Evolutionary conservation across 1,284 basidiomycete species (phyloP), one percentile per base, ranked within the genome.

Genomic region (Rhodotorula sp.): DNA sequence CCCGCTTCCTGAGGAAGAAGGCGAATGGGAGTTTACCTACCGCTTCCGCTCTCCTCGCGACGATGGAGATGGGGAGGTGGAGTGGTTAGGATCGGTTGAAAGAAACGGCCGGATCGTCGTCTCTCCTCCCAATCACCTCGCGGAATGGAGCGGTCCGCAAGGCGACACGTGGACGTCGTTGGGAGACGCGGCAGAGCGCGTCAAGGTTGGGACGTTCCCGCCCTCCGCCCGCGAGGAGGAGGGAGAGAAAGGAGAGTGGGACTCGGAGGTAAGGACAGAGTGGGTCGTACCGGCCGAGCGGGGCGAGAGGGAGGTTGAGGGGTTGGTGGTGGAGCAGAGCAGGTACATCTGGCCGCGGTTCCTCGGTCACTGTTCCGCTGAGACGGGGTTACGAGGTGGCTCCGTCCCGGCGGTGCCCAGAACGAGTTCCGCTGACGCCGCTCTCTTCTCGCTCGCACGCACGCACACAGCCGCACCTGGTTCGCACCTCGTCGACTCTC

Each of bases 1-100:
- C 17, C 47, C 36, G 15, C 34, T 64, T 27, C 22, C 32, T 15
- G 2, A n/a, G n/a, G 36, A 30, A 5, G 17, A 27, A 34, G 62
- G 67, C 19, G 19, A 17, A 13, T 74, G 51, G 61, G 72, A 76
- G 59, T 74, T 64, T 60, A 76, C 74, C 7, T 76, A 59, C 57
- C 62, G 74, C 24, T 54, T 68, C 7, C 7, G 5, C 39, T 44
- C 39, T 44, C 11, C 39, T 0, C 49, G 49, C 13, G 30, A 60
- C 11, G 10, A 39, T 3, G 4, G 6, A 3, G 19, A 22, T 6
- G 73, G 62, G 24, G 53, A 63, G 22, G 34, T 72, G 19, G 52
- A 68, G 15, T 76, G 74, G 74, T 64, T 74, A 8, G 70, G 67
- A 10, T 34, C 59, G 22, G 52, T 55, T 7, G 71, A 61, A 10